These are phyloP conservation scores for Endoconidiophora polonica DNA, from an alignment of 2,329 filamentous ascomycete genomes.

Conservation along the genomic window DNA sequence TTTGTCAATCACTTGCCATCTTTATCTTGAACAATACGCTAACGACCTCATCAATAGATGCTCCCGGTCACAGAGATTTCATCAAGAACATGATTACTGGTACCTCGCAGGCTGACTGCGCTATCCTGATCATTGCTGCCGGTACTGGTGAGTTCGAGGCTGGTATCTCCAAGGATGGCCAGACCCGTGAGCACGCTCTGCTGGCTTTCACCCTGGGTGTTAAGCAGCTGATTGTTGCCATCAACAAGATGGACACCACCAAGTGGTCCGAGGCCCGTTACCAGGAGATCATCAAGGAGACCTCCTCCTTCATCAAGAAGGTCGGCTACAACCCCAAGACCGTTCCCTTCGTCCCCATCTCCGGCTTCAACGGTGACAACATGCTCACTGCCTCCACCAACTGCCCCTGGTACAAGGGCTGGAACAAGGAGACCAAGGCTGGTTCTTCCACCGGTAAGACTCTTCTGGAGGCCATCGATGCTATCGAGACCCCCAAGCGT, in stretches of 20 bases:
- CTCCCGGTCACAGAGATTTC: slow-evolving; percentile 99
- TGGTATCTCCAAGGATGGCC: slow-evolving; percentile 99
- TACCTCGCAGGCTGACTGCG: slow-evolving; percentile 99
- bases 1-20: not conserved
- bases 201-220: slow-evolving; percentile 99
- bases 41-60: slow-evolving; percentile 40
- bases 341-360: slow-evolving; percentile 98
- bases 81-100: slow-evolving; percentile 99
- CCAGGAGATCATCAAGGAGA: slow-evolving; percentile 99
- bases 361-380: slow-evolving; percentile 99
- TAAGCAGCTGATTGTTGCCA: slow-evolving; percentile 98
- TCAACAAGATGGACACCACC: slow-evolving; percentile 99
- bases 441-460: slow-evolving; percentile 86
- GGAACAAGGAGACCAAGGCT: slow-evolving; percentile 84
- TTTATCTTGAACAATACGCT: slow-evolving; percentile 7
- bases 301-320: slow-evolving; percentile 99
- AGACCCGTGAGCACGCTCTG: slow-evolving; percentile 99
- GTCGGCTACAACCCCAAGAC: slow-evolving; percentile 99
- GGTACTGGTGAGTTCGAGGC: slow-evolving; percentile 99
- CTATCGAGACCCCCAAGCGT: slow-evolving; percentile 82
- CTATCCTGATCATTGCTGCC: slow-evolving; percentile 98
- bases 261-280: slow-evolving; percentile 94
- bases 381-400: slow-evolving; percentile 83
- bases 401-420: slow-evolving; percentile 99
- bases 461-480: slow-evolving; percentile 96